Evolutionary conservation across 306 rosid genomes (phyloP).

Genomic region (Ormosia semicastrata): DNA sequence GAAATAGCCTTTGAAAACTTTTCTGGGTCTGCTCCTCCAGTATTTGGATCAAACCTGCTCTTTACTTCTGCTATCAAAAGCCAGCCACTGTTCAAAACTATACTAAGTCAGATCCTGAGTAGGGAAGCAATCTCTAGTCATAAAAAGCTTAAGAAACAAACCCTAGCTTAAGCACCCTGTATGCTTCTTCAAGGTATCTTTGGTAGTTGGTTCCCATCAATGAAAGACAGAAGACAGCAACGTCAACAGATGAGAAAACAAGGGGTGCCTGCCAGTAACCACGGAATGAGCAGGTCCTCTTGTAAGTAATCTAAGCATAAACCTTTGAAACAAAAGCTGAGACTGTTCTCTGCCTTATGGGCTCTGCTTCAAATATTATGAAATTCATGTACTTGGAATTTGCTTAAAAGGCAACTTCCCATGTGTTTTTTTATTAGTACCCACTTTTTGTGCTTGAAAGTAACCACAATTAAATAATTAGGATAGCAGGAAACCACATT

Average conservation of each 20-base stretch:
- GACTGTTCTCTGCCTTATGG: neutral
- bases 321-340: neutral
- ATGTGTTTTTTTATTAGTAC: neutral
- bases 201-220: conserved; percentile 89
- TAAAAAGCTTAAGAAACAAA: conserved; percentile 13
- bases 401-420: neutral
- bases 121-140: neutral
- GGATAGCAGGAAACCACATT: neutral
- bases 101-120: conserved; percentile 24
- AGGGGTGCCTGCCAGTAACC: conserved; percentile 66
- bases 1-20: conserved; percentile 62
- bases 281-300: conserved; percentile 13
- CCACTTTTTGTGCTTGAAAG: neutral
- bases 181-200: conserved; percentile 72
- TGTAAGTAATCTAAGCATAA: neutral
- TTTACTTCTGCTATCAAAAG: conserved; percentile 95
- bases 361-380: conserved; percentile 7
- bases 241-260: conserved; percentile 61
- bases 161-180: conserved; percentile 82
- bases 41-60: conserved; percentile 87
- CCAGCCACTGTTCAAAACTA: conserved; percentile 63
- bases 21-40: conserved; percentile 87
- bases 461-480: neutral
- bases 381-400: neutral
- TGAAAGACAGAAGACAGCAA: conserved; percentile 89